These are phyloP conservation scores for Asterochloris sp. DNA, from an alignment of 139 green algal species.

Conservation along the genomic window DNA sequence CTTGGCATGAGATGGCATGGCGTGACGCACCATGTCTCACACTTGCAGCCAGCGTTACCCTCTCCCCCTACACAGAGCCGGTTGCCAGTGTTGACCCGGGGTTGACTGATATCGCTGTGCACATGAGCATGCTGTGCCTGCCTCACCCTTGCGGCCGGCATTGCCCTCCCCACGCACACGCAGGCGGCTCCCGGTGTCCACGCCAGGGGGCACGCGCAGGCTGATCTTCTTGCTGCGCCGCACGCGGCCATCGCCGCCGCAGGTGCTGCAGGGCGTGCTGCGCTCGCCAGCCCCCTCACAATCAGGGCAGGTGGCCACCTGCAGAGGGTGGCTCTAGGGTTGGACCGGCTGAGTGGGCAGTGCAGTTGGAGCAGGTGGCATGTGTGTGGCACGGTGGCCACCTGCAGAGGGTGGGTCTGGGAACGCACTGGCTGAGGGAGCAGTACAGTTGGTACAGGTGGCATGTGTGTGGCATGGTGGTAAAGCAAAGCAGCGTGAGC, in stretches of 20 bases:
- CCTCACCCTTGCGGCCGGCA: slow-evolving; percentile 32
- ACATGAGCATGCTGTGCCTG: not conserved
- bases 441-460: too few species aligned
- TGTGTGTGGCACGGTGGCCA: slow-evolving; percentile 20
- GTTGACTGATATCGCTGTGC: too few species aligned
- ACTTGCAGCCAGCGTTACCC: too few species aligned
- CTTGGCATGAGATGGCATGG: too few species aligned
- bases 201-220: slow-evolving; percentile 79
- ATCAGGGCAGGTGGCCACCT: slow-evolving; percentile 69
- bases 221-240: slow-evolving; percentile 83
- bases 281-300: slow-evolving; percentile 78
- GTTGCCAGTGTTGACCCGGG: too few species aligned
- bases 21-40: too few species aligned
- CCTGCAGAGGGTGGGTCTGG: slow-evolving; percentile 31
- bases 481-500: too few species aligned
- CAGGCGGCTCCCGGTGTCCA: slow-evolving; percentile 82
- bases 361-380: too few species aligned
- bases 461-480: too few species aligned
- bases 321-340: slow-evolving; percentile 1
- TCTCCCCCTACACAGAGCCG: too few species aligned
- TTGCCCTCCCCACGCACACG: slow-evolving; percentile 81
- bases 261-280: slow-evolving; percentile 80
- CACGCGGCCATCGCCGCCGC: slow-evolving; percentile 87
- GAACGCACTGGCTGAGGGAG: too few species aligned
- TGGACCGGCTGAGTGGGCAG: too few species aligned